Percentiles rank a stretch among this genome's conserved stretches.
phyloP scores from a whole-genome alignment of 2,329 filamentous ascomycete genomes.

The Talaromyces pinophilus region DNA sequence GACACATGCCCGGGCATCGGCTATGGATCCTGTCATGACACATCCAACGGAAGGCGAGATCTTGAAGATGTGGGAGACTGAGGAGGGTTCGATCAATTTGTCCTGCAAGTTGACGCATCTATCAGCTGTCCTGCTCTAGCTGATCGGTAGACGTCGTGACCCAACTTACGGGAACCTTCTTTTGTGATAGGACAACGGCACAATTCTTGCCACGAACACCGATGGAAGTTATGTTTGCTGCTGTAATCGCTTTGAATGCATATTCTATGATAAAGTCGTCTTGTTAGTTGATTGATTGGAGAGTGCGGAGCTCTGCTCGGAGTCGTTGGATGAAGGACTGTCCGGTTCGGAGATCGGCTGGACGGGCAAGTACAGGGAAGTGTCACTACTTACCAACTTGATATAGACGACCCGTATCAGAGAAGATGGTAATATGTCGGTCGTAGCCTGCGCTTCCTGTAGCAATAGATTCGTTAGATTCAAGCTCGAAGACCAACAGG shows the following conservation, averaged over 20 bases:
- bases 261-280: conserved; percentile 68
- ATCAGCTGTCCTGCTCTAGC: neutral
- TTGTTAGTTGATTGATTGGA: conserved; percentile 16
- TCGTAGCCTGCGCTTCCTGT: conserved; percentile 87
- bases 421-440: conserved; percentile 99
- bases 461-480: conserved; percentile 7
- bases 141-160: conserved; percentile 11
- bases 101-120: conserved; percentile 61
- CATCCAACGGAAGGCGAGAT: conserved; percentile 95
- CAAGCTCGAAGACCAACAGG: conserved; percentile 33
- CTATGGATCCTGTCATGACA: conserved; percentile 98
- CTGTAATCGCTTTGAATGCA: conserved; percentile 99
- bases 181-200: conserved; percentile 95
- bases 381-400: conserved; percentile 82
- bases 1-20: conserved; percentile 90
- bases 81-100: conserved; percentile 97
- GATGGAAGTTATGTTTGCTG: conserved; percentile 97
- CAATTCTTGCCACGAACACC: conserved; percentile 96
- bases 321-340: neutral
- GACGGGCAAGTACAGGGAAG: neutral
- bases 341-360: neutral
- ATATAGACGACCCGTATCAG: conserved; percentile 95
- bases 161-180: conserved; percentile 91
- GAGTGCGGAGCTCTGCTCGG: neutral
- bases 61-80: conserved; percentile 96